Base-by-base conservation (phyloP, 805 yeast genomes). In the Starmerella apicola region DNA sequence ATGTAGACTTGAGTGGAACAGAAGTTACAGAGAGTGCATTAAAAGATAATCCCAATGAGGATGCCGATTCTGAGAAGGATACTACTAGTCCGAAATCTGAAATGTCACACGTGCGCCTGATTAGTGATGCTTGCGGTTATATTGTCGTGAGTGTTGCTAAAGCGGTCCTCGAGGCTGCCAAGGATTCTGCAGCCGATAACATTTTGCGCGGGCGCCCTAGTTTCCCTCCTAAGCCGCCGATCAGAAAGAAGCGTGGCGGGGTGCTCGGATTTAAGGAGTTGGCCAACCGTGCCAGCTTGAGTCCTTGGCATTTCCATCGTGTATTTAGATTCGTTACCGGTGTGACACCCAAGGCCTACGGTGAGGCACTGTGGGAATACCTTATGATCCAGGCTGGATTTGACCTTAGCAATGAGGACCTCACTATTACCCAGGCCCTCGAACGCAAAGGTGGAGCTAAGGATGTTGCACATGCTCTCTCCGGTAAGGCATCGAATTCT, bases 251-350 rank as follows among this genome's bases (percentile, higher is more conserved):
- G 39, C 51, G 64, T 17, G 64, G 64, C 17, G 64, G 64, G 12
- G 57, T 60, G 24, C 44, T 60, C 49, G 64, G 78, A 46, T 84
- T 84, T 64, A 81, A 82, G 58, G 94, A 84, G 57, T 67, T 84
- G 54, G 95, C 94, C 7, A 76, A 82, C 17, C 80, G 83, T 55
- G 77, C 85, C 8, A 79, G 79, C 49, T 68, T 84, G 43, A 73
- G 83, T 9, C 91, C 94, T 20, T 84, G 94, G 94, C 95, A 84
- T 60, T 84, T 84, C 60, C 95, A 84, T 64, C 66, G 95, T 37
- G 94, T 84, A 19, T 84, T 84, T 66, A 79, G 84, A 59, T 72
- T 78, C 40, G 81, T 83, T 45, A 81, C 93, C 4, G 88, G 93
- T 2, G 68, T 82, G 43, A 83, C 95, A 1, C 94, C 94, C 19